Conservation (phyloP, 345 rosid genomes). For the Ceriops tagal region DNA sequence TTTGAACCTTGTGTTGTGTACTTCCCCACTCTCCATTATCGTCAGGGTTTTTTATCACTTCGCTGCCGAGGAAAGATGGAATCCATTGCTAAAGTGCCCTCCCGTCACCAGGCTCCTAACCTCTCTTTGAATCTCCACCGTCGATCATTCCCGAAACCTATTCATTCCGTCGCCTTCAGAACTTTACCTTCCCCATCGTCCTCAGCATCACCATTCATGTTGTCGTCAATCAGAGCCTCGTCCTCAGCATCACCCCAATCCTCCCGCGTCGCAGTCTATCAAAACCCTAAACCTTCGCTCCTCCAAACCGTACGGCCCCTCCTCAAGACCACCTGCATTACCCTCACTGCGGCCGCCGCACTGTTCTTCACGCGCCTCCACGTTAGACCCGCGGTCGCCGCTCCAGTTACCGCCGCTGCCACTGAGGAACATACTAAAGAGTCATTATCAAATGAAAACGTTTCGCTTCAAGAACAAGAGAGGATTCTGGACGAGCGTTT, state of each 20-base stretch:
- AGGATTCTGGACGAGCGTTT: constrained; percentile 45
- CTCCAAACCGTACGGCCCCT: constrained; percentile 30
- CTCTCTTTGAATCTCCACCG: constrained; percentile 43
- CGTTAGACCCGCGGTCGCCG: constrained; percentile 53
- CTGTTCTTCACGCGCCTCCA: constrained; percentile 49
- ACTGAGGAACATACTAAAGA: constrained; percentile 30
- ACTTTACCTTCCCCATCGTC: constrained; percentile 18
- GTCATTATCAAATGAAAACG: constrained; percentile 14
- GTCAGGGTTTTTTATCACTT: constrained; percentile 39
- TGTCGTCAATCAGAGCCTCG: constrained; percentile 43
- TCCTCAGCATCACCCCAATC: constrained; percentile 28
- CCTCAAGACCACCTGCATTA: constrained; percentile 53
- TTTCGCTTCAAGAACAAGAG: constrained; percentile 46
- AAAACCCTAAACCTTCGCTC: constrained; percentile 19
- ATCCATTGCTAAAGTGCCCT: constrained; percentile 43
- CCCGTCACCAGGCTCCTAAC: constrained; percentile 39
- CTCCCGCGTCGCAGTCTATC: constrained; percentile 7
- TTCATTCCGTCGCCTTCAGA: constrained; percentile 36
- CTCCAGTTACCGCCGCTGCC: constrained; percentile 34
- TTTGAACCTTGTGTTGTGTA: neutral
- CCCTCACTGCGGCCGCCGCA: constrained; percentile 57
- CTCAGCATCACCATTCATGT: constrained; percentile 32
- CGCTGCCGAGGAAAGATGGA: constrained; percentile 36
- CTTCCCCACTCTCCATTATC: constrained; percentile 7
- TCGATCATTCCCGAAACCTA: constrained; percentile 33